Evolutionary conservation across 495 filamentous ascomycete genomes (phyloP), one percentile per base, ranked within the genome.

Genomic region (Mytilinidion resinicola): DNA sequence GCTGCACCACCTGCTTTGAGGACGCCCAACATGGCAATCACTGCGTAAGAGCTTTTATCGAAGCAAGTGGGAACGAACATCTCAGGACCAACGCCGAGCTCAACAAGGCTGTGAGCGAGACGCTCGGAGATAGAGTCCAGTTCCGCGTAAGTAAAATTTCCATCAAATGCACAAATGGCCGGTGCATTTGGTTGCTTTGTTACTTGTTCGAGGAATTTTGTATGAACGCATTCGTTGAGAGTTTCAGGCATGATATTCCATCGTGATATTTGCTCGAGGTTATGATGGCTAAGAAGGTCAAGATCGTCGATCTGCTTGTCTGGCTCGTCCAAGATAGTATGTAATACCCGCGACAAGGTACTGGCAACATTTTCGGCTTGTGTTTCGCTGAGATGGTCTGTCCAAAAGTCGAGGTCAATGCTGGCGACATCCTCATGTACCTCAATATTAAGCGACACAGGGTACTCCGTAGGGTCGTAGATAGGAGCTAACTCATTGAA

Each of bases 1-100:
- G 57, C 61, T 9, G 66, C 67, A 25, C 66, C 71, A 9, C 74
- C 74, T 1, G 74, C 70, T 51, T 72, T 70, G 30, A 76, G 59
- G 35, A 73, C 67, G 1, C 70, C 75, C 2, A 76, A 60, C 54
- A 74, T 68, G 8, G 71, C 69, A 10, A 78, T 70, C 0, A 72
- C 53, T 10, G 68, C 60, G 69, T 73, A 78, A 61, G 62, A 62
- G 36, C 72, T 75, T 56, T 77, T 78, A 36, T 81, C 78, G 46
- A 84, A 82, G 60, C 77, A 82, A 19, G 82, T 69, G 7, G 75
- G 77, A 36, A 85, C 79, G 15, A 78, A 69, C 17, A 64, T 64
- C 65, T 79, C 79, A 1, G 78, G 72, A 1, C 74, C 72, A 25
- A 82, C 74, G 4, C 80, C 79, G 0, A 73, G 48, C 21, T 61